Conservation (phyloP, 2,329 filamentous ascomycete species). For the Exophiala xenobiotica region DNA sequence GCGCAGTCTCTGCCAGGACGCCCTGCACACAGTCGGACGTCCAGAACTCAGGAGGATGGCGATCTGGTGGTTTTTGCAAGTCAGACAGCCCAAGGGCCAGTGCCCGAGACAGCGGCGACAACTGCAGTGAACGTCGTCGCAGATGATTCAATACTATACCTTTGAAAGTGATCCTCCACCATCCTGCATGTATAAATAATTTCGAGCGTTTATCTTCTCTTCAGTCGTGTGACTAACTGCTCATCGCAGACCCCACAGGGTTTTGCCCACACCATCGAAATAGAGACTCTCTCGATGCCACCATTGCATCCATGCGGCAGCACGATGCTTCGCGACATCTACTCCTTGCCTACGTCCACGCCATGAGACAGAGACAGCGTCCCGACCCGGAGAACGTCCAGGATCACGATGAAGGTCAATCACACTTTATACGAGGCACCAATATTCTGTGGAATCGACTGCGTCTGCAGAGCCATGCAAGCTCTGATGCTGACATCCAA, state of each 20-base stretch:
- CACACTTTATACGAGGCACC: slow-evolving; percentile 24
- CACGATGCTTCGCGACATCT: slow-evolving; percentile 22
- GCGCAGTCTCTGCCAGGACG: background rate
- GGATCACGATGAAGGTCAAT: slow-evolving; percentile 21
- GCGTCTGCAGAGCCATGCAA: slow-evolving; percentile 16
- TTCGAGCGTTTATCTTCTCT: background rate
- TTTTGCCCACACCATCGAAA: slow-evolving; percentile 16
- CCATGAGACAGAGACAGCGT: slow-evolving; percentile 7
- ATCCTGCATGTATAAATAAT: background rate
- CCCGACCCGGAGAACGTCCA: slow-evolving; percentile 4
- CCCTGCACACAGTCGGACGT: background rate
- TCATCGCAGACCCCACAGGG: slow-evolving; percentile 1
- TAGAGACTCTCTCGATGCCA: slow-evolving; percentile 7
- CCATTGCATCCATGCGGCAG: slow-evolving; percentile 20
- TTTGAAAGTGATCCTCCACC: too few species aligned
- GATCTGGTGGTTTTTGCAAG: too few species aligned
- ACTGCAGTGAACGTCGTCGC: too few species aligned
- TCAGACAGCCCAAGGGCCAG: too few species aligned
- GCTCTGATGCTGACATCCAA: slow-evolving; percentile 27
- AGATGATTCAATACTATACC: too few species aligned
- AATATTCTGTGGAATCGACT: slow-evolving; percentile 27
- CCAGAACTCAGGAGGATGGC: too few species aligned
- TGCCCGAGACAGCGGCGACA: too few species aligned
- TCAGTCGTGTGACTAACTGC: background rate
- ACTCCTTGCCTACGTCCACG: slow-evolving; percentile 22